Evolutionary conservation across 2,329 filamentous ascomycete genomes (phyloP), one percentile per base, ranked within the genome.

Genomic region (Anthostomella pinea): DNA sequence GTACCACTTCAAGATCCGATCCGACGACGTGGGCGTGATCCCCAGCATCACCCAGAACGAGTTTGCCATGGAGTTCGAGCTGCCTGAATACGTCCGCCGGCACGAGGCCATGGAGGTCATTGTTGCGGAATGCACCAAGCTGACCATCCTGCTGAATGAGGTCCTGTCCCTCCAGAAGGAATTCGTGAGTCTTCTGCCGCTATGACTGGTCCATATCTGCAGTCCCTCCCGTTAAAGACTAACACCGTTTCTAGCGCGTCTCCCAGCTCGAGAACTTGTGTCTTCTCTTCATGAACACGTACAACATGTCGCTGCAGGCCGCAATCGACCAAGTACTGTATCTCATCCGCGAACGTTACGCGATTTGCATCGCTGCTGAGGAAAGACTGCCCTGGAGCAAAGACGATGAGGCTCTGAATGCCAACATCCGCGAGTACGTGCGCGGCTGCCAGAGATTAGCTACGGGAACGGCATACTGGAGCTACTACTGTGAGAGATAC

Each of bases 1-100:
- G 50, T 51, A 54, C 22, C 56, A 58, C 35, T 47, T 59, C 35
- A 20, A 50, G 38, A 56, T 58, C 37, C 40, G 56, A 3, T 40
- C 49, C 17, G 52, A 49, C 31, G 54, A 58, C 20, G 53, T 59
- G 3, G 56, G 56, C 2, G 56, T 49, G 13, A 49, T 54, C 8
- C 56, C 54, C 8, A 54, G 47, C 38, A 55, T 59, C 14, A 56
- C 52, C 1, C 54, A 56, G 32, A 53, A 51, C 22, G 56, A 57
- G 33, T 58, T 46, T 21, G 53, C 54, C 3, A 57, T 59, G 54
- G 52, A 51, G 13, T 57, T 59, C 15, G 53, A 56, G 33, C 40
- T 59, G 2, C 54, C 53, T 3, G 53, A 57, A 7, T 30, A 38
- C 3, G 35, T 58, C 13, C 45, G 53, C 27, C 31, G 35, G 6